Evolutionary conservation across 1,284 basidiomycete genomes (phyloP), one percentile per base, ranked within the genome.

Genomic region (Termitomyces sp.): DNA sequence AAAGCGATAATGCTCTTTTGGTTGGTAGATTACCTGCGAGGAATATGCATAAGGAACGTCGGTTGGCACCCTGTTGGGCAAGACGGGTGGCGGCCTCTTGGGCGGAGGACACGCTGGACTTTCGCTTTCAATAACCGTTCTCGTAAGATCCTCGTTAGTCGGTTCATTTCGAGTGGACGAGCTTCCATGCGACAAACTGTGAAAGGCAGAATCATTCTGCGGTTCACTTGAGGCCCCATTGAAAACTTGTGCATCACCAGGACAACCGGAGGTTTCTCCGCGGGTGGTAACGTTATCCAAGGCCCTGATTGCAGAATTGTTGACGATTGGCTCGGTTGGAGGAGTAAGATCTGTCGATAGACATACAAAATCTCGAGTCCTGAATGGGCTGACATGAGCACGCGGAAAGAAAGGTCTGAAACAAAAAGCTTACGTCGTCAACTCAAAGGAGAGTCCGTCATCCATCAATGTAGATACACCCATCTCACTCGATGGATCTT

Each of bases 311-410:
- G 42, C 3, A 16, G 33, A 21, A 0, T 44, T 46, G n/a, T 48
- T 31, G 28, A 14, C 31, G 21, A 16, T 6, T 0, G 18, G 14
- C 11, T 45, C 39, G 3, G 5, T n/a, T 37, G 43, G 44, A n/a
- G 28, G 21, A 19, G 16, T 9, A 14, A 57, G 43, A 40, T 62
- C 61, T 5, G n/a, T 40, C 18, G 54, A 31, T 0, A 53, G 21
- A 45, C 62, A 63, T 14, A 50, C 16, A 42, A 64, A 64, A 21
- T 60, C 54, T 38, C 61, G 57, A 1, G 35, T 45, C 50, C 63
- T 64, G 49, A 24, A 46, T 34, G 34, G 10, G 34, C 14, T 30
- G 14, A 18, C 33, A 39, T 46, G 24, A 43, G 41, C 34, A 50
- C 13, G n/a, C 13, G n/a, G 11, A 5, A 35, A 46, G 21, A 43